phyloP scores from a whole-genome alignment of 441 rosid species.

The Mallotus repandus region DNA sequence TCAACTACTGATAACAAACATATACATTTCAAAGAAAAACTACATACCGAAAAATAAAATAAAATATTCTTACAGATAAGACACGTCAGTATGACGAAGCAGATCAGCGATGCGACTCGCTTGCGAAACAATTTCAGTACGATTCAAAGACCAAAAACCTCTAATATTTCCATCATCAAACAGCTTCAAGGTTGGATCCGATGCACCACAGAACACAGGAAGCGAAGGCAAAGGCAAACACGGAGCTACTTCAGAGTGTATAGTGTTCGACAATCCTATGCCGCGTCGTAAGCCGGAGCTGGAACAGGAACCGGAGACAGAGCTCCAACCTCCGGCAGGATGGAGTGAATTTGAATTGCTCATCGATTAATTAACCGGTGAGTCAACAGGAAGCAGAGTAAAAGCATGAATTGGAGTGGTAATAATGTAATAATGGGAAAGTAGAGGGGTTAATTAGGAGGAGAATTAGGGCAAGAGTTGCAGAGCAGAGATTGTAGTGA shows the following conservation, averaged over 20 bases:
- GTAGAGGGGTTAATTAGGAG: conserved; percentile 25
- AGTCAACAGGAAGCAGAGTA: conserved; percentile 18
- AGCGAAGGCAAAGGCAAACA: conserved; percentile 89
- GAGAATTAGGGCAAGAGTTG: conserved; percentile 34
- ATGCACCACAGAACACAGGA: conserved; percentile 82
- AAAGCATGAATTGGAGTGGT: conserved; percentile 33
- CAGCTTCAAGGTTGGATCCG: conserved; percentile 62
- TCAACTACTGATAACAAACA: neutral
- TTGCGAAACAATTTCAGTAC: conserved; percentile 66
- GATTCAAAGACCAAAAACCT: conserved; percentile 51
- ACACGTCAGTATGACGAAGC: conserved; percentile 73
- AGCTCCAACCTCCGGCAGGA: conserved; percentile 24
- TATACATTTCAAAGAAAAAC: neutral
- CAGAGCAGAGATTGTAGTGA: neutral
- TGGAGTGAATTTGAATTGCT: conserved; percentile 41
- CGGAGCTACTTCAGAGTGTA: conserved; percentile 89
- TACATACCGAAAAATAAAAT: neutral
- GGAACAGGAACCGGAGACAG: neutral
- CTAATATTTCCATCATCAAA: conserved; percentile 48
- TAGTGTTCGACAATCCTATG: conserved; percentile 83
- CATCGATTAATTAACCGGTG: conserved; percentile 50
- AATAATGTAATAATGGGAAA: conserved; percentile 18
- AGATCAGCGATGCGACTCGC: conserved; percentile 70
- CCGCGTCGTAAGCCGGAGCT: conserved; percentile 42
- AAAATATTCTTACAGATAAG: conserved; percentile 72